Base-by-base conservation (phyloP, 768 basidiomycete genomes). In the Stropharia rugosoannulata region DNA sequence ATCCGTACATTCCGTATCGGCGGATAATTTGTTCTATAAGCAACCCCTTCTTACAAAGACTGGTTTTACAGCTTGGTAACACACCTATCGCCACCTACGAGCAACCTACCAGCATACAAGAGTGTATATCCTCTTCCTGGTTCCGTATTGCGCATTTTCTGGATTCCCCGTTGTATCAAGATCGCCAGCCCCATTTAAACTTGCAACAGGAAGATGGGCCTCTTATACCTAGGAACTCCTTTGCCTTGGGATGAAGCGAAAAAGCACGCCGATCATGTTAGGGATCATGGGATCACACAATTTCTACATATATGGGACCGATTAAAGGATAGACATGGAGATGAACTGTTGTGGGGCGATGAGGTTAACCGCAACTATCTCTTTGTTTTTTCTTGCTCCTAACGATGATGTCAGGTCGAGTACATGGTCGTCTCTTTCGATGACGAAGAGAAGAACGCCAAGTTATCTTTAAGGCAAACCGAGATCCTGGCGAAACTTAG, bases 261-360 rank as follows among this genome's bases (percentile, higher is more conserved):
- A 70, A 80, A 86, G 54, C 81, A 92, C 63, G 90, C 93, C 13
- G 86, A 94, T 66, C 93, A 98, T 73, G 92, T 98, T 61, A 80
- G 95, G 60, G 74, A 77, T 49, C 95, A 98, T 70, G 97, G 97
- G 44, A 93, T 98, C 66, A 87, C 90, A 6, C 97, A 99, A 72
- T 96, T 99, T 70, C 73, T 99, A 52, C 82, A 95, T 64, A 93
- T 85, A 48, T 99, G 95, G 94, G 86, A 95, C 66, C 83, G 86
- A 46, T 79, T 95, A 67, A 98, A 97, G 80, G 89, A 93, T 67
- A 80, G 92, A 60, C 82, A 84, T 18, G 95, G 95, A 1, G 95
- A 98, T 65, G 90, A 93, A 60, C 76, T 99, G 29, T 80, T 97
- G 10, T 99, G 97, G 97, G 97, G 97, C 15, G 97, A 99, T 66